Evolutionary conservation across 176 grass and related monocot species (phyloP), one percentile per base, ranked within the genome.

Genomic region (Triticum timopheevii): DNA sequence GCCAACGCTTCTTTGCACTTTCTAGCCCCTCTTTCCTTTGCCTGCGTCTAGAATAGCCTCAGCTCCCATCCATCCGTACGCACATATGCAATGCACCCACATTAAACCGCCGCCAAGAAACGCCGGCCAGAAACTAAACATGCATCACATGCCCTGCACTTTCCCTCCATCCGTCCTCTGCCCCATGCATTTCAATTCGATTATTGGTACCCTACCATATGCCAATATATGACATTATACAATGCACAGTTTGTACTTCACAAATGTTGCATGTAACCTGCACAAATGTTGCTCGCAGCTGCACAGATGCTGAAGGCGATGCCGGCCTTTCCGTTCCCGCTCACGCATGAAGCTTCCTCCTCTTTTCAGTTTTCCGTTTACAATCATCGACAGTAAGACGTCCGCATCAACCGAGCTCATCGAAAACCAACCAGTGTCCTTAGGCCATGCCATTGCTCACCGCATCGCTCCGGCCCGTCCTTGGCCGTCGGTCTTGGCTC

Each of bases 381-480:
- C 73, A 34, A 4, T 7, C 30, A 20, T 30, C 45, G 79, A 31
- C 76, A 44, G 0, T 62, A 42, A 64, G 56, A 27, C 80, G 28
- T 56, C 52, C 17, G 67, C 15, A 50, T 15, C 4, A 25, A 19
- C 27, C 73, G 34, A 62, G 65, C 10, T 79, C 24, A 13, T 17
- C 24, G 70, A 61, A 52, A 13, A 28, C 61, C 44, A 47, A 3
- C 3, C 28, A 30, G 22, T 50, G 40, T 44, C 13, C 80, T 58
- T 74, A 73, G 65, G 39, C 38, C 49, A 13, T 79, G 84, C 74
- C 89, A 87, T 10, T 22, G 65, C 80, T 84, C 39, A 80, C 80
- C 74, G 7, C 49, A 80, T 74, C 13, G 34, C 10, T 5, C 0
- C 36, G 68, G 38, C 66, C 1, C 45, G 68, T 61, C 73, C 49